Percentiles rank a stretch among this genome's conserved stretches.
These are phyloP conservation scores for Danielia oregonensis DNA, from an alignment of 805 yeast genomes.

Conservation along the genomic window DNA sequence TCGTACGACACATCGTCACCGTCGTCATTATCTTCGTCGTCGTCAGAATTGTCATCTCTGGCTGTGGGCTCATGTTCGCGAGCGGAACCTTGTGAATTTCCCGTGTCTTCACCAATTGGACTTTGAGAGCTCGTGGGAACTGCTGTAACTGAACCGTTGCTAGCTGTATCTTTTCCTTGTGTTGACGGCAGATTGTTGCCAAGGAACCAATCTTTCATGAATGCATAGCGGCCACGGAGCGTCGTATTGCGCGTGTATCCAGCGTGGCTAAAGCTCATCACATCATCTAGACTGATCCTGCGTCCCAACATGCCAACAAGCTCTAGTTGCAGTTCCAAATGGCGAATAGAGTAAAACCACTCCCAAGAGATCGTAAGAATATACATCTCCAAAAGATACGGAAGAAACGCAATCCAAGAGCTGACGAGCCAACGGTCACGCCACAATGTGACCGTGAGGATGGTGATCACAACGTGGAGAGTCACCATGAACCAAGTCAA, in stretches of 20 bases:
- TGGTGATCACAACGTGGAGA: conserved; percentile 31
- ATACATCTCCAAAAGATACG: conserved; percentile 44
- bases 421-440: conserved; percentile 34
- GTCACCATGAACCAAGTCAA: conserved; percentile 39
- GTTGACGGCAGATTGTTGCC: neutral
- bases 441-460: conserved; percentile 25
- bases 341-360: conserved; percentile 55
- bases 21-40: neutral
- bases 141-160: neutral
- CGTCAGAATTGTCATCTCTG: neutral
- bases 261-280: conserved; percentile 17
- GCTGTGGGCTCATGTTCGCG: too few species aligned
- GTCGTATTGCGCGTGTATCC: neutral
- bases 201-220: too few species aligned
- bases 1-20: conserved; percentile 14
- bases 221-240: neutral
- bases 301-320: conserved; percentile 61
- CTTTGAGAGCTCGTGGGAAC: too few species aligned
- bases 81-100: too few species aligned
- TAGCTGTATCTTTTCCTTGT: neutral
- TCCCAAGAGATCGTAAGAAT: conserved; percentile 60
- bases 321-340: conserved; percentile 48
- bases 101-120: too few species aligned
- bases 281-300: conserved; percentile 47
- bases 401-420: conserved; percentile 46